Base-by-base conservation (phyloP, 306 rosid species). In the Hylodesmum podocarpum region DNA sequence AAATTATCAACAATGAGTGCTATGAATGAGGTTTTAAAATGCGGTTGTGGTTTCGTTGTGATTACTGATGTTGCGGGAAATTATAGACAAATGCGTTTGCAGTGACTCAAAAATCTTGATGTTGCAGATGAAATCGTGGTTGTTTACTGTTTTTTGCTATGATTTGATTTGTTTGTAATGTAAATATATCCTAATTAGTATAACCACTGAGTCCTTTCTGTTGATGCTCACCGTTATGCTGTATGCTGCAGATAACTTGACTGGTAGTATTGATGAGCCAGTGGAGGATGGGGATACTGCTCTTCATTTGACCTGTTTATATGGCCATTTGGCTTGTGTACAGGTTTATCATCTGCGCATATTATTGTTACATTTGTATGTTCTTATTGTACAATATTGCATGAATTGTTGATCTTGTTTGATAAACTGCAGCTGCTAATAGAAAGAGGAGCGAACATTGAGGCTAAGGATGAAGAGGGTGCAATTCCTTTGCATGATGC, bases 231-330 rank as follows among this genome's bases (percentile, higher is more conserved):
- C 37, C 22, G 33, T 49, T 54, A 12, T 66, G 80, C 19, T 74
- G 59, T 39, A 36, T 82, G 25, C 5, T 79, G 39, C 67, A 95
- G 97, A 90, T 82, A 87, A 88, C 81, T 81, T 90, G 66, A 76
- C 66, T 82, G 98, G 98, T 21, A 88, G 91, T 79, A 83, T 95
- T 51, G 91, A 95, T 72, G 93, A 95, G 47, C 90, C 98, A 1
- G 89, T 92, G 51, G 97, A 95, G 86, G 98, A 95, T 86, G 98
- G 98, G 66, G 98, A 95, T 76, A 84, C 90, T 0, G 93, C 92
- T 82, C 90, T 95, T 34, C 98, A 95, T 81, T 88, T 95, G 76
- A 77, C 93, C 34, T 95, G 98, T 77, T 90, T 95, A 68, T 95
- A 95, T 79, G 97, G 98, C 66, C 90, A 89, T 83, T 71, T 85